phyloP scores from a whole-genome alignment of 1,284 basidiomycete species.

The Kalmanozyma brasiliensis region DNA sequence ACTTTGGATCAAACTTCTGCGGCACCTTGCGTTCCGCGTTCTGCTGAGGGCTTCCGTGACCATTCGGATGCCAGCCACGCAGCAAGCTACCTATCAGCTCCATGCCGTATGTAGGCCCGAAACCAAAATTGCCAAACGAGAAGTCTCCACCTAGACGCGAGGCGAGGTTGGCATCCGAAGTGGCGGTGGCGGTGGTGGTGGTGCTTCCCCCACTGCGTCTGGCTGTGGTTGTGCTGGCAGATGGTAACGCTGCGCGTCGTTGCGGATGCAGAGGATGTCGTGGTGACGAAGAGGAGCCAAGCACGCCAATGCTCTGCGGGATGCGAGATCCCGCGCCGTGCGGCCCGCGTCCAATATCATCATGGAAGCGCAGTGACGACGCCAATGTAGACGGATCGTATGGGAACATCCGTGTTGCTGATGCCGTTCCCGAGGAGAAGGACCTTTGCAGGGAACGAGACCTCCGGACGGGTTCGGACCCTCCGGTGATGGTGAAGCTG shows the following conservation, averaged over 20 bases:
- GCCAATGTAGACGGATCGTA: neutral
- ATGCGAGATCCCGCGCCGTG: slow-evolving; percentile 27
- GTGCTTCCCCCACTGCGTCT: slow-evolving; percentile 7
- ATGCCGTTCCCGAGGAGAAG: slow-evolving; percentile 3
- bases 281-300: slow-evolving; percentile 15
- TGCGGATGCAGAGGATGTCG: slow-evolving; percentile 22
- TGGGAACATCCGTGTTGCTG: slow-evolving; percentile 3
- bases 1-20: slow-evolving; percentile 39
- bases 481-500: slow-evolving; percentile 35
- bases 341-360: slow-evolving; percentile 35
- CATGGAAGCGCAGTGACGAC: slow-evolving; percentile 28
- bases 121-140: slow-evolving; percentile 16
- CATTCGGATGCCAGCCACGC: slow-evolving; percentile 12
- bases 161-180: slow-evolving; percentile 2
- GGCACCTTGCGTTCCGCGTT: slow-evolving; percentile 32
- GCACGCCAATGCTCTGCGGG: slow-evolving; percentile 20
- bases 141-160: slow-evolving; percentile 20
- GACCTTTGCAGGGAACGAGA: slow-evolving; percentile 13
- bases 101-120: slow-evolving; percentile 24
- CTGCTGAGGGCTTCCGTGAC: slow-evolving; percentile 9
- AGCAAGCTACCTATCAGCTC: slow-evolving; percentile 26
- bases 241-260: slow-evolving; percentile 25
- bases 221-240: slow-evolving; percentile 17
- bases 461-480: slow-evolving; percentile 15
- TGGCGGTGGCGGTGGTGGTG: neutral